phyloP scores from a whole-genome alignment of 1,284 basidiomycete species.

The Hymenochaete sp. region DNA sequence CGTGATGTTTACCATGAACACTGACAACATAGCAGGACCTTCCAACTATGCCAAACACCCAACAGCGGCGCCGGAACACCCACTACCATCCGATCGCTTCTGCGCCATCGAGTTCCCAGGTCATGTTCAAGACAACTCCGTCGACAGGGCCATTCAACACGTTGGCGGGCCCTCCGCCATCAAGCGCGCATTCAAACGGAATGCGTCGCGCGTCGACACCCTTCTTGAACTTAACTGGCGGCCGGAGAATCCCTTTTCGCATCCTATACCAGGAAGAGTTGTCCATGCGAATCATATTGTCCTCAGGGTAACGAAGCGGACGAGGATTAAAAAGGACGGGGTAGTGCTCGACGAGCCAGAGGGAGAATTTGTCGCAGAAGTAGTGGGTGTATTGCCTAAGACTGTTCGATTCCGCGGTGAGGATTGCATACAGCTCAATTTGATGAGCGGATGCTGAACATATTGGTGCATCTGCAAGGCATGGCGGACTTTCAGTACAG shows the following conservation, averaged over 20 bases:
- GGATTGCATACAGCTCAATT: too few relatives aligned
- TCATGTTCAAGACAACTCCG: conserved; percentile 60
- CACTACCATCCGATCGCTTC: conserved; percentile 54
- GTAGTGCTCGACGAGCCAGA: conserved; percentile 27
- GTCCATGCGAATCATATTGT: conserved; percentile 71
- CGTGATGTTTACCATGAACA: too few relatives aligned
- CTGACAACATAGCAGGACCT: too few relatives aligned
- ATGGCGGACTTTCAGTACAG: conserved; percentile 90
- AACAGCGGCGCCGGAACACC: conserved; percentile 36
- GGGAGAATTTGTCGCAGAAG: conserved; percentile 75
- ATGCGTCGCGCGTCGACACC: conserved; percentile 47
- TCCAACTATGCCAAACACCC: too few relatives aligned
- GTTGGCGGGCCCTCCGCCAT: conserved; percentile 63
- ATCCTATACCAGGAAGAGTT: conserved; percentile 75
- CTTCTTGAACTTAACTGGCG: conserved; percentile 69
- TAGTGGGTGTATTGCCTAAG: conserved; percentile 69
- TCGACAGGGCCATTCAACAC: conserved; percentile 51
- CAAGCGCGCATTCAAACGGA: conserved; percentile 66
- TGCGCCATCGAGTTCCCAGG: conserved; percentile 88
- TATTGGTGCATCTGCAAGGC: conserved; percentile 36
- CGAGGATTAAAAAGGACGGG: conserved; percentile 34
- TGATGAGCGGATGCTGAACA: not conserved
- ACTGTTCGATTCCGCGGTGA: conserved; percentile 86
- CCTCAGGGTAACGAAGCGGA: conserved; percentile 70
- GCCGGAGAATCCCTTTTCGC: conserved; percentile 65